A percentile compares a stretch with the other conserved stretches of the same genome.
phyloP scores from a whole-genome alignment of 2,329 filamentous ascomycete species.

The Zasmidium angulare region DNA sequence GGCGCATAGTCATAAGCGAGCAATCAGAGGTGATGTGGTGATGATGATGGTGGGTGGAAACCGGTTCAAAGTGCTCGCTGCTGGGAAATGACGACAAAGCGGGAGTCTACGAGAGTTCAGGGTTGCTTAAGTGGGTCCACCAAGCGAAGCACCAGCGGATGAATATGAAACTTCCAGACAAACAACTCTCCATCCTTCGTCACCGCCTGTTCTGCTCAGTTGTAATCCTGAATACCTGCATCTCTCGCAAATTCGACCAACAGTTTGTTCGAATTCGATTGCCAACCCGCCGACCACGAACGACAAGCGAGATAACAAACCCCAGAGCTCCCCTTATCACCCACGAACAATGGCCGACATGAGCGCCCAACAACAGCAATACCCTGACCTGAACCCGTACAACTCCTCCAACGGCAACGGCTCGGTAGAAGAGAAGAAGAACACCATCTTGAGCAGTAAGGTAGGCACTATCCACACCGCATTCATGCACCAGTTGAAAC shows the following conservation, averaged over 20 bases:
- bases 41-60: too few relatives aligned
- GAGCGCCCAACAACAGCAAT: conserved; percentile 27
- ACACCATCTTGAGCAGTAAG: conserved; percentile 45
- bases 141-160: neutral
- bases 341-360: conserved; percentile 21
- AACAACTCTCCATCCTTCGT: neutral
- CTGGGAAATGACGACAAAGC: neutral
- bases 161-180: neutral
- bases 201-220: neutral
- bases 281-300: neutral
- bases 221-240: too few relatives aligned
- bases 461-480: conserved; percentile 32
- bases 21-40: too few relatives aligned
- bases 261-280: neutral
- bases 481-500: neutral
- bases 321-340: neutral
- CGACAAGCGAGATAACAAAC: neutral
- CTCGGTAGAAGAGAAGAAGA: conserved; percentile 30
- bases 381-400: conserved; percentile 36
- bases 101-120: neutral
- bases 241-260: neutral
- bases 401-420: conserved; percentile 15
- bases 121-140: neutral
- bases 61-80: too few relatives aligned
- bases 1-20: too few relatives aligned